Evolutionary conservation across 2,329 filamentous ascomycete species (phyloP).

Genomic region (Epichloe uncinata): DNA sequence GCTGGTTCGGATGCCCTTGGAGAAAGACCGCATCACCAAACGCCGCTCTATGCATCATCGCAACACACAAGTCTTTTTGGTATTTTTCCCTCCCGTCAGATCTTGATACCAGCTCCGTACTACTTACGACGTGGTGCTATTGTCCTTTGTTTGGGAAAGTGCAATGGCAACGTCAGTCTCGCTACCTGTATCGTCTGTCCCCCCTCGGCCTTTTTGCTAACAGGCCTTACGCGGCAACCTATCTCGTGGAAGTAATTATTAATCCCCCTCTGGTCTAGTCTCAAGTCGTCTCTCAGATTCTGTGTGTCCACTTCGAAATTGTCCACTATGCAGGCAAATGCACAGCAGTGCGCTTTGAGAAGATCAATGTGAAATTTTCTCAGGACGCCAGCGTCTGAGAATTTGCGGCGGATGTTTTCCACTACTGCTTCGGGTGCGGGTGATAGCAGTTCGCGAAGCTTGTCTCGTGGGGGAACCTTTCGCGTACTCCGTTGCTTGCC

Average conservation of each 20-base stretch:
- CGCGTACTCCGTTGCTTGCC: constrained; percentile 33
- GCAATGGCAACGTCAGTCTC: constrained; percentile 61
- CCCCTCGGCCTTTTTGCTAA: constrained; percentile 51
- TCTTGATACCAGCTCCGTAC: neutral
- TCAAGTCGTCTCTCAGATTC: constrained; percentile 57
- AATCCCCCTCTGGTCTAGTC: constrained; percentile 57
- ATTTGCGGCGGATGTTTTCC: constrained; percentile 55
- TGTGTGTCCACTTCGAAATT: constrained; percentile 60
- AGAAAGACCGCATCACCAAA: neutral
- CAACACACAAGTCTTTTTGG: neutral
- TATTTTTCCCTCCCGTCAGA: neutral
- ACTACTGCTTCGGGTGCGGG: constrained; percentile 49
- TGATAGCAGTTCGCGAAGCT: constrained; percentile 42
- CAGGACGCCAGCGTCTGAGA: constrained; percentile 50
- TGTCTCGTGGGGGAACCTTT: constrained; percentile 47
- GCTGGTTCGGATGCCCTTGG: neutral
- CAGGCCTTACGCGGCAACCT: constrained; percentile 51
- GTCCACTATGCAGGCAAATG: constrained; percentile 57
- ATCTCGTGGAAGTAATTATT: constrained; percentile 63
- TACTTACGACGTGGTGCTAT: constrained; percentile 19
- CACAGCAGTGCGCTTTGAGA: constrained; percentile 60
- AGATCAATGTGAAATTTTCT: constrained; percentile 60
- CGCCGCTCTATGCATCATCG: constrained; percentile 6
- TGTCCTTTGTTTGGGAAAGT: constrained; percentile 56
- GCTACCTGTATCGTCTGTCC: constrained; percentile 41